Evolutionary conservation across 164 flowering plant species (phyloP), one percentile per base, ranked within the genome.

Genomic region (Piper betle): DNA sequence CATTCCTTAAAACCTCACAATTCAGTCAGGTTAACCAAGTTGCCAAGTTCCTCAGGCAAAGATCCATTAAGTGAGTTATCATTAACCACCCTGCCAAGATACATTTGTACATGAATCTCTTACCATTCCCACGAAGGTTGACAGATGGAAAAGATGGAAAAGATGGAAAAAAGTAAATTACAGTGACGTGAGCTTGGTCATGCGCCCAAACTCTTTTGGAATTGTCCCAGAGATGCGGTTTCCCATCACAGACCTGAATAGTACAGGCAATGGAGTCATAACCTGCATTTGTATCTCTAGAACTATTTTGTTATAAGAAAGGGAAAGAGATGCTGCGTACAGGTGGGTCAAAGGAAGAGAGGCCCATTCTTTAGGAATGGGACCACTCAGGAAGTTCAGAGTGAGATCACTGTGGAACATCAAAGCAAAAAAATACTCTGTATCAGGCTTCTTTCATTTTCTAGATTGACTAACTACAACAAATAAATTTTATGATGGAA

Each of bases 171-270:
- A 58, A 62, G 18, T 37, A 8, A 60, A 67, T 61, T 68, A 74
- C 78, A 74, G 33, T 37, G 53, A 64, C 52, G 39, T 60, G 1
- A 74, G 66, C 0, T 72, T 68, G 52, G 43, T 0, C 39, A 71
- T 68, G 43, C 48, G 52, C 16, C 78, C 75, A 20, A 74, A 20
- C 57, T 68, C 72, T 48, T 40, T 55, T 4, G 78, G 78, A 33
- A 74, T 71, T 6, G 56, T 10, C 63, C 75, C 98, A 63, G 64
- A 74, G 10, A 87, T 53, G 37, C 82, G 84, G 73, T 92, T 92
- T 58, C 85, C 98, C 62, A 83, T 39, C 46, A 80, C 62, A 4
- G 81, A 66, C 68, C 98, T 91, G 79, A 71, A 11, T n/a, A 42
- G 52, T 41, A 25, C 33, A 25, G 33, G 55, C 11, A 37, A 48